Evolutionary conservation across 129 eudicot genomes (phyloP).

Genomic region (Artemisia argyi): DNA sequence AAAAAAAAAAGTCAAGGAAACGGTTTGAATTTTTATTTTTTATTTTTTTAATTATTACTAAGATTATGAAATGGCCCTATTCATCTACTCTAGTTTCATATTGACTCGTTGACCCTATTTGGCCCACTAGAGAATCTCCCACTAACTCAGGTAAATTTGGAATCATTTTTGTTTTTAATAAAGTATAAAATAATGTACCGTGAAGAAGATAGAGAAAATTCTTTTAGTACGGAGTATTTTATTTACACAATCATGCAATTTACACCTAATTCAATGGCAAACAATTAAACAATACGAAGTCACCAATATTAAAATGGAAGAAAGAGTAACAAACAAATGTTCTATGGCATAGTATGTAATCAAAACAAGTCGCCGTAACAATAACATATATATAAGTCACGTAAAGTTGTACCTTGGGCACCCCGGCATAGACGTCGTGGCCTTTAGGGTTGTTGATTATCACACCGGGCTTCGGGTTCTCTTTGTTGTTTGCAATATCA

Average conservation of each 20-base stretch:
- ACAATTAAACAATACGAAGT: too few relatives aligned
- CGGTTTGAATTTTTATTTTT: too few relatives aligned
- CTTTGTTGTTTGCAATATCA: constrained; percentile 61
- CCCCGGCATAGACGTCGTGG: constrained; percentile 78
- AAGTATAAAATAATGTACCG: background rate
- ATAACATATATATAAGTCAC: too few relatives aligned
- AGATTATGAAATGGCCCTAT: too few relatives aligned
- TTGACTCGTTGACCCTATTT: background rate
- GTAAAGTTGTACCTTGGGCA: constrained; percentile 62
- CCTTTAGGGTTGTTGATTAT: constrained; percentile 78
- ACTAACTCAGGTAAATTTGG: background rate
- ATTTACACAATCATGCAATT: background rate
- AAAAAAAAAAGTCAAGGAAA: background rate
- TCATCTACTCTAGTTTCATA: too few relatives aligned
- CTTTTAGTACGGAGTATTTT: too few relatives aligned
- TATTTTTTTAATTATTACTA: too few relatives aligned
- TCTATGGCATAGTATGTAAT: too few relatives aligned
- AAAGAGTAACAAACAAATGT: too few relatives aligned
- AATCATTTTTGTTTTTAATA: background rate
- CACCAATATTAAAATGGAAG: too few relatives aligned
- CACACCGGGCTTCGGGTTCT: constrained; percentile 71
- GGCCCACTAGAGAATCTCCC: constrained; percentile 16
- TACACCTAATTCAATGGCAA: background rate
- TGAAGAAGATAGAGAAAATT: too few relatives aligned
- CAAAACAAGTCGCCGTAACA: too few relatives aligned